Percentiles rank a stretch among this genome's conserved stretches.
phyloP scores from a whole-genome alignment of 129 eudicot genomes.

The Flaveria robusta region DNA sequence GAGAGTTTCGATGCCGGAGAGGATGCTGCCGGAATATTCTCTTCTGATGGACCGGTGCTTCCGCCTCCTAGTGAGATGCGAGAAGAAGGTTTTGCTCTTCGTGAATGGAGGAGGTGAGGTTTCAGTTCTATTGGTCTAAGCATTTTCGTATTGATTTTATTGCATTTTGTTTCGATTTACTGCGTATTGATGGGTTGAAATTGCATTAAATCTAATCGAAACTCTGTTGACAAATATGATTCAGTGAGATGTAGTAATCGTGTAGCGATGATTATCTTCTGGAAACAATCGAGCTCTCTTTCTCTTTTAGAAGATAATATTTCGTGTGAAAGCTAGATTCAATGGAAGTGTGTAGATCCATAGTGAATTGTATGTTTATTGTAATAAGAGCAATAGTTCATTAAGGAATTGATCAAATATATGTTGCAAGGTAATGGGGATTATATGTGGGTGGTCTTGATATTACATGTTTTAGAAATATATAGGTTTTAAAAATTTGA shows the following conservation, averaged over 20 bases:
- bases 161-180: neutral
- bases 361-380: neutral
- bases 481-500: neutral
- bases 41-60: constrained; percentile 85
- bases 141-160: neutral
- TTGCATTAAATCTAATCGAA: constrained; percentile 6
- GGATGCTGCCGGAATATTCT: constrained; percentile 67
- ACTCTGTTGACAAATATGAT: neutral
- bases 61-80: constrained; percentile 89
- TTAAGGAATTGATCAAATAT: neutral
- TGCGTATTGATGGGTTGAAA: neutral
- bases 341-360: neutral
- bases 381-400: neutral
- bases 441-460: neutral
- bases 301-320: too few relatives aligned
- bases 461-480: neutral
- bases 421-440: neutral
- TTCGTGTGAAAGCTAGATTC: neutral
- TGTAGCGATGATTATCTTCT: neutral
- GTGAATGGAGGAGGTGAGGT: constrained; percentile 87
- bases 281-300: neutral
- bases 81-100: constrained; percentile 88
- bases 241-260: neutral
- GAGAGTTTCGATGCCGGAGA: constrained; percentile 46
- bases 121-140: constrained; percentile 19